Base-by-base conservation (phyloP, 345 rosid genomes). In the Gossypium stocksii region DNA sequence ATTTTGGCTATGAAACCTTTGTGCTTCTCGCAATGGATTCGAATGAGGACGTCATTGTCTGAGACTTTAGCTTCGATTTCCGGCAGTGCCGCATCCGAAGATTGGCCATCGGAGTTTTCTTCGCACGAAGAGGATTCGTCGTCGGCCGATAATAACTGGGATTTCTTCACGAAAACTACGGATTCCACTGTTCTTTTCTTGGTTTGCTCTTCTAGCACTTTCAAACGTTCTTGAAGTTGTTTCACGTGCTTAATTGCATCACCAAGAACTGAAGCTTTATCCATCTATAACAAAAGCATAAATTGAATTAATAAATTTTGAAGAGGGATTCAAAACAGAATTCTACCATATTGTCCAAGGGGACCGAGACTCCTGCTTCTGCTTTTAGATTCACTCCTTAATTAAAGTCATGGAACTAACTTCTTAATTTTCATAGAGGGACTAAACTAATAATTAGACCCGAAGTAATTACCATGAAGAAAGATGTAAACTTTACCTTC, bases 251-350 rank as follows among this genome's bases (percentile, higher is more conserved):
- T 90, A 20, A 86, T 84, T 10, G 97, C 90, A 1, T 84, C 95
- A 83, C 89, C 97, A 27, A 92, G 92, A 23, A 92, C 85, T 1
- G 92, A 86, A 76, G 92, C 92, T 70, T 92, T 86, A 77, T 88
- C 89, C 85, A 80, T 83, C 91, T 87, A 45, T 22, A 43, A 59
- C 15, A 3, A 22, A 41, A 8, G 25, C 25, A 23, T 23, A 23
- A 23, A 23, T 23, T 23, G 25, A 23, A 23, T 23, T 23, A 23
- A 23, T 23, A 23, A 23, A 23, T 23, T 23, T 23, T 1, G n/a
- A 23, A 23, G 25, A 23, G 25, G 25, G 25, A 23, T 1, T 23
- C 1, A 23, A 23, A 23, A 23, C 25, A 23, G n/a, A n/a, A n/a
- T n/a, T n/a, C n/a, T n/a, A n/a, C 1, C 25, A 23, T 23, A 1